phyloP scores from a whole-genome alignment of 768 basidiomycete species.

The Gautieria morchelliformis region DNA sequence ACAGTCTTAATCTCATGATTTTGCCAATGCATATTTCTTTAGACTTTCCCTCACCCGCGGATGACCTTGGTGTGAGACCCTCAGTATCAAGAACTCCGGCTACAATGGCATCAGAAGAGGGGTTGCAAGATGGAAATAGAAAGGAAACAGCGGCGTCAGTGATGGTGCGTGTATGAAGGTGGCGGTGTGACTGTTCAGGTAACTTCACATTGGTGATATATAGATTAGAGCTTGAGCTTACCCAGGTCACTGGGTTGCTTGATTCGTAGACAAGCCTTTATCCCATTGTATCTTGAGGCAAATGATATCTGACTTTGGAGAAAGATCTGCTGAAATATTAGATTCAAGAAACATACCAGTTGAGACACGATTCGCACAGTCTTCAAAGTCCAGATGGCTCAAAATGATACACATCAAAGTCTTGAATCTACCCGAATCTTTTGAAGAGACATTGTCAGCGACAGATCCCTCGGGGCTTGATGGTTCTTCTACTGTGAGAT shows the following conservation, averaged over 20 bases:
- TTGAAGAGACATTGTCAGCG: no score
- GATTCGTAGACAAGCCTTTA: background rate
- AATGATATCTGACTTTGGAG: no score
- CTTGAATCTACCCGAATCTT: no score
- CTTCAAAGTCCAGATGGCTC: no score
- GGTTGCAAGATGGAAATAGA: background rate
- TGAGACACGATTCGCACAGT: no score
- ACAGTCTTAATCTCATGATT: slow-evolving; percentile 47
- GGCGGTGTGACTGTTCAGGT: background rate
- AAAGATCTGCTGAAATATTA: no score
- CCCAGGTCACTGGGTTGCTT: background rate
- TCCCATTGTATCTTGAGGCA: background rate
- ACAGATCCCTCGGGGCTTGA: no score
- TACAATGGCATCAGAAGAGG: slow-evolving; percentile 23
- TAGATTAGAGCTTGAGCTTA: background rate
- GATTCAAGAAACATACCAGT: no score
- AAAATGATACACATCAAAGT: no score
- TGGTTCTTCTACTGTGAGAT: no score
- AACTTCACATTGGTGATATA: background rate
- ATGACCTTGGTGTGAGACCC: no score
- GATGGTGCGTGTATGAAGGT: background rate
- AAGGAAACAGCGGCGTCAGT: slow-evolving; percentile 1
- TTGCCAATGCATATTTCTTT: slow-evolving; percentile 40
- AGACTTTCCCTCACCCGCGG: no score
- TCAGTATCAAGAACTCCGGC: slow-evolving; percentile 42